Percentiles rank a stretch among this genome's conserved stretches.
These are phyloP conservation scores for Fusarium napiforme DNA, from an alignment of 2,329 filamentous ascomycete genomes.

Conservation along the genomic window DNA sequence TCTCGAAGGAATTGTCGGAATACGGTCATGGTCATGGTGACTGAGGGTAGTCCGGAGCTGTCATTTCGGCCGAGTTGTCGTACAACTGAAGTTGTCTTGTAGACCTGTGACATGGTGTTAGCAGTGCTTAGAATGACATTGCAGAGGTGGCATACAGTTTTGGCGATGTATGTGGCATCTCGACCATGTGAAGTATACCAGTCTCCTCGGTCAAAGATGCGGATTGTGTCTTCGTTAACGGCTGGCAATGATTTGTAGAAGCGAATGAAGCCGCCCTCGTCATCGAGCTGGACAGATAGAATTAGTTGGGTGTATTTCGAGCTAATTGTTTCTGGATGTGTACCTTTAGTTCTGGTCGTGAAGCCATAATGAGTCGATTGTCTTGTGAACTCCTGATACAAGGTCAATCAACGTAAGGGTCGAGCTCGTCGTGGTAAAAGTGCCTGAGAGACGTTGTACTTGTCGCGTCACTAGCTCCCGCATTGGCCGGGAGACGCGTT, in stretches of 20 bases:
- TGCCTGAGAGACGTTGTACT: conserved; percentile 23
- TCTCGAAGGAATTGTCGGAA: conserved; percentile 96
- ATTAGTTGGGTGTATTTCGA: conserved; percentile 1
- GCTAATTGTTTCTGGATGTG: background rate
- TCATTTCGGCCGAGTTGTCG: conserved; percentile 87
- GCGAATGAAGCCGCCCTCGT: conserved; percentile 95
- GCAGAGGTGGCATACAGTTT: conserved; percentile 63
- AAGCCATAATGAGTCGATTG: conserved; percentile 66
- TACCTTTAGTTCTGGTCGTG: conserved; percentile 78
- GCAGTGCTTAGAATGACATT: background rate
- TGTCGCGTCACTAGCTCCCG: conserved; percentile 39
- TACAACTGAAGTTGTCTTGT: conserved; percentile 97
- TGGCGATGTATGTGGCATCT: conserved; percentile 85
- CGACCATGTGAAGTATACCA: conserved; percentile 95
- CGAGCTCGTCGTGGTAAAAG: conserved; percentile 6
- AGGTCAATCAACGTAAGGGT: conserved; percentile 12
- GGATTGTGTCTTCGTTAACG: conserved; percentile 78
- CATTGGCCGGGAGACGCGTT: conserved; percentile 44
- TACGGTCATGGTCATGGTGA: conserved; percentile 94
- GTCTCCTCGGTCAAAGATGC: conserved; percentile 93
- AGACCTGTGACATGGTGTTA: conserved; percentile 68
- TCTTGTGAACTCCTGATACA: conserved; percentile 9
- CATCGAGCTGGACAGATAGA: conserved; percentile 75
- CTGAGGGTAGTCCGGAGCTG: conserved; percentile 86
- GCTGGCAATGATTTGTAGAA: conserved; percentile 89